These are phyloP conservation scores for Epichloe sibirici DNA, from an alignment of 2,329 filamentous ascomycete species.

Conservation along the genomic window DNA sequence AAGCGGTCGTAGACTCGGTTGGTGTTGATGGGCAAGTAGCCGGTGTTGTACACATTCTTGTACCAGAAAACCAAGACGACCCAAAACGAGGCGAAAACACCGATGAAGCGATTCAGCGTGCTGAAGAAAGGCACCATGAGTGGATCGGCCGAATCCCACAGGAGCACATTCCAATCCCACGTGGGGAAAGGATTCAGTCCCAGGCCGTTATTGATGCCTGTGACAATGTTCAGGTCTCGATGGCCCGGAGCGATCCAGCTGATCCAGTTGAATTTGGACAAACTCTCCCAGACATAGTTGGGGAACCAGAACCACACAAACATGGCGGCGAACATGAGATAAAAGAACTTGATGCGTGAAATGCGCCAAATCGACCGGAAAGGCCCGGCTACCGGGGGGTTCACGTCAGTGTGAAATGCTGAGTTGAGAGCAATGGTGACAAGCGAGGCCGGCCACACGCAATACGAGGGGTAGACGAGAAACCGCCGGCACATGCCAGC, in stretches of 20 bases:
- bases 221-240: slow-evolving; percentile 28
- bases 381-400: slow-evolving; percentile 28
- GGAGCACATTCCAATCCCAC: slow-evolving; percentile 35
- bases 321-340: slow-evolving; percentile 36
- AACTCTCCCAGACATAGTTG: slow-evolving; percentile 38
- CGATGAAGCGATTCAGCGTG: slow-evolving; percentile 49
- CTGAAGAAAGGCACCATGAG: slow-evolving; percentile 43
- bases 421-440: slow-evolving; percentile 42
- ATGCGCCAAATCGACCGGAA: slow-evolving; percentile 32
- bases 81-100: slow-evolving; percentile 41
- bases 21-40: slow-evolving; percentile 41
- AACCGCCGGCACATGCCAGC: slow-evolving; percentile 42
- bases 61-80: slow-evolving; percentile 47
- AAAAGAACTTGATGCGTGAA: slow-evolving; percentile 40
- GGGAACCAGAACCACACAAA: slow-evolving; percentile 49
- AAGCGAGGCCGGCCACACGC: slow-evolving; percentile 45
- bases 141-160: slow-evolving; percentile 30
- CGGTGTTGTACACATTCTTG: slow-evolving; percentile 43
- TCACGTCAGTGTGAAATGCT: slow-evolving; percentile 37
- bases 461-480: slow-evolving; percentile 42
- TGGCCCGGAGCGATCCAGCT: slow-evolving; percentile 41
- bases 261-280: slow-evolving; percentile 44
- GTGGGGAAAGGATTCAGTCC: slow-evolving; percentile 34
- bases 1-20: slow-evolving; percentile 39
- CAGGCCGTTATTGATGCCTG: slow-evolving; percentile 31